Percentiles rank a stretch among this genome's conserved stretches.
phyloP scores from a whole-genome alignment of 768 basidiomycete genomes.

The Collybia sordida region DNA sequence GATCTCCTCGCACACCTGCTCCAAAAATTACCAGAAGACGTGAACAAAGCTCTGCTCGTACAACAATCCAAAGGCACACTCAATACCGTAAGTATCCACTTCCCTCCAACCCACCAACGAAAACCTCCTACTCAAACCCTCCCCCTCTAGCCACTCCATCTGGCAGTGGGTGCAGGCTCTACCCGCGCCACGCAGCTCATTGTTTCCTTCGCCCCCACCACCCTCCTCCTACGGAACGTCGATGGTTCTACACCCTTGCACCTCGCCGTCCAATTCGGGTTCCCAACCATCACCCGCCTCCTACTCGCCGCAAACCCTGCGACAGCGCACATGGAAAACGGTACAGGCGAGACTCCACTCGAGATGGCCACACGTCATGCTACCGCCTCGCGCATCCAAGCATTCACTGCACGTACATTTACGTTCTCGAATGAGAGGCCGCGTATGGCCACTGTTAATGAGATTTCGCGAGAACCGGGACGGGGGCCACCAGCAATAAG shows the following conservation, averaged over 20 bases:
- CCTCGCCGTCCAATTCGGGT: conserved; percentile 36
- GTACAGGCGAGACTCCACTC: conserved; percentile 41
- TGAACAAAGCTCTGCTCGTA: conserved; percentile 38
- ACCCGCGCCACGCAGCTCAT: conserved; percentile 32
- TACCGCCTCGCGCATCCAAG: no score
- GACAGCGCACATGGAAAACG: conserved; percentile 47
- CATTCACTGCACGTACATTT: no score
- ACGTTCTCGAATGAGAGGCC: no score
- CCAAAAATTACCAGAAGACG: conserved; percentile 49
- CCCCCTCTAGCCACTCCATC: conserved; percentile 56
- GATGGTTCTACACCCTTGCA: conserved; percentile 56
- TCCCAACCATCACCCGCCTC: conserved; percentile 31
- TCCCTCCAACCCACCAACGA: not conserved
- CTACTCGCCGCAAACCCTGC: conserved; percentile 37
- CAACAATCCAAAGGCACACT: conserved; percentile 44
- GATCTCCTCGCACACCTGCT: conserved; percentile 42
- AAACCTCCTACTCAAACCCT: no score
- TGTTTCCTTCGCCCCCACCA: conserved; percentile 33
- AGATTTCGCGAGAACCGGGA: conserved; percentile 25
- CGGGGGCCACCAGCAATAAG: conserved; percentile 1
- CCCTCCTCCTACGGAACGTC: conserved; percentile 40
- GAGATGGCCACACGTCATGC: no score
- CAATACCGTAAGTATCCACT: conserved; percentile 41
- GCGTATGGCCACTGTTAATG: conserved; percentile 25
- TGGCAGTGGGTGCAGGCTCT: conserved; percentile 40